phyloP scores from a whole-genome alignment of 2,329 filamentous ascomycete species.

The Phoma sp. region DNA sequence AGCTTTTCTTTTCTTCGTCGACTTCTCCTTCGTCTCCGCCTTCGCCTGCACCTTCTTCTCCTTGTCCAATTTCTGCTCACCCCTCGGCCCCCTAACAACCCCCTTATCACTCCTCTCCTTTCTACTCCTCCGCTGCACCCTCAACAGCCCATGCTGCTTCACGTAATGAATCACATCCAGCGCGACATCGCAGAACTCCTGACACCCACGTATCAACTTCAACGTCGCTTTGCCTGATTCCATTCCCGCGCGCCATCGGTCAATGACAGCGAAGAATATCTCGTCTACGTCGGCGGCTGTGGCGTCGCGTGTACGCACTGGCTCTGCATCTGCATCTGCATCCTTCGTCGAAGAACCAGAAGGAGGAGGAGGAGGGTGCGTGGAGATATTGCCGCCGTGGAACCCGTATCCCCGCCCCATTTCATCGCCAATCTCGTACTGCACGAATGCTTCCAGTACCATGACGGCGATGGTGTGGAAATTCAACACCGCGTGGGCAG shows the following conservation, averaged over 20 bases:
- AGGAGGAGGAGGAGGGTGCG: neutral
- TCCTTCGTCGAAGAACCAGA: too few relatives aligned
- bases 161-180: conserved; percentile 41
- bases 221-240: conserved; percentile 23
- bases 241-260: conserved; percentile 42
- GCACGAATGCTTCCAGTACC: conserved; percentile 38
- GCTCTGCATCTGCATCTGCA: neutral
- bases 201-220: conserved; percentile 33
- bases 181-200: conserved; percentile 45
- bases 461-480: conserved; percentile 45
- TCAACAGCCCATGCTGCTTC: conserved; percentile 35
- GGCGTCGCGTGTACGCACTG: conserved; percentile 8
- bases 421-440: conserved; percentile 39
- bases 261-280: conserved; percentile 42
- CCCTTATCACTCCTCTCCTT: conserved; percentile 30
- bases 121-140: conserved; percentile 5
- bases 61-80: neutral
- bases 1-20: conserved; percentile 1
- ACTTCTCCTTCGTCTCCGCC: neutral
- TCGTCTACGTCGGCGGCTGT: conserved; percentile 33
- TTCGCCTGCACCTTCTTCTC: too few relatives aligned
- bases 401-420: conserved; percentile 17
- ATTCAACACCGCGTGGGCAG: conserved; percentile 37
- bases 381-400: neutral
- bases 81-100: conserved; percentile 20